phyloP scores from a whole-genome alignment of 75 land plant genomes.

The Picea glauca region DNA sequence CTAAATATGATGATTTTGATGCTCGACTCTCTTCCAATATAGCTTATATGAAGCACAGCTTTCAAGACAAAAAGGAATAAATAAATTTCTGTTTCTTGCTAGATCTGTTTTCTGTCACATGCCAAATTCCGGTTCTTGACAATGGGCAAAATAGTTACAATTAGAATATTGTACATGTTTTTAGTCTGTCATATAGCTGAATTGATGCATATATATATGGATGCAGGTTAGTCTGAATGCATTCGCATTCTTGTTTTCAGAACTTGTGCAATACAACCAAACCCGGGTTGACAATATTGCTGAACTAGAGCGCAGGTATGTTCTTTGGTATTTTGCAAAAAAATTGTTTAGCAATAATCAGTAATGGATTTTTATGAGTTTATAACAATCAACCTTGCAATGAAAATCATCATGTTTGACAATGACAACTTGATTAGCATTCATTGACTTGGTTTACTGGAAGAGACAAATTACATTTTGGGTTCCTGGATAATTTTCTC shows the following conservation, averaged over 20 bases:
- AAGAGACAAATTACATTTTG: not conserved
- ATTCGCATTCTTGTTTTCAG: constrained; percentile 93
- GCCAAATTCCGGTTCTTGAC: not conserved
- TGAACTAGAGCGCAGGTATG: constrained; percentile 84
- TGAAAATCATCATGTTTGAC: not conserved
- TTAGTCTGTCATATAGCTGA: not conserved
- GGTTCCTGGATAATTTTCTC: not conserved
- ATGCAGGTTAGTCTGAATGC: constrained; percentile 97
- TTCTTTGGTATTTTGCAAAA: not conserved
- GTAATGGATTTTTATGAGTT: not conserved
- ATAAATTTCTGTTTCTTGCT: not conserved
- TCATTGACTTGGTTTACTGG: not conserved
- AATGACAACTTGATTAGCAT: not conserved
- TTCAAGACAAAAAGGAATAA: too few species aligned
- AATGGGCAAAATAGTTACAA: not conserved
- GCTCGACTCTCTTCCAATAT: too few species aligned
- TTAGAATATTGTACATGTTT: not conserved
- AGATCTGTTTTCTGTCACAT: not conserved
- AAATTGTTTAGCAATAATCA: not conserved
- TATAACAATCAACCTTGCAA: not conserved
- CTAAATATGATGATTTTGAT: too few species aligned
- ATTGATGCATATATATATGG: not conserved
- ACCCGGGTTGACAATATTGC: constrained; percentile 94
- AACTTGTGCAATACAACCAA: constrained; percentile 97
- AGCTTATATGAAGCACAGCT: too few species aligned